Conservation (phyloP, 2,329 filamentous ascomycete species). For the Mycosphaerelloides madeirae region DNA sequence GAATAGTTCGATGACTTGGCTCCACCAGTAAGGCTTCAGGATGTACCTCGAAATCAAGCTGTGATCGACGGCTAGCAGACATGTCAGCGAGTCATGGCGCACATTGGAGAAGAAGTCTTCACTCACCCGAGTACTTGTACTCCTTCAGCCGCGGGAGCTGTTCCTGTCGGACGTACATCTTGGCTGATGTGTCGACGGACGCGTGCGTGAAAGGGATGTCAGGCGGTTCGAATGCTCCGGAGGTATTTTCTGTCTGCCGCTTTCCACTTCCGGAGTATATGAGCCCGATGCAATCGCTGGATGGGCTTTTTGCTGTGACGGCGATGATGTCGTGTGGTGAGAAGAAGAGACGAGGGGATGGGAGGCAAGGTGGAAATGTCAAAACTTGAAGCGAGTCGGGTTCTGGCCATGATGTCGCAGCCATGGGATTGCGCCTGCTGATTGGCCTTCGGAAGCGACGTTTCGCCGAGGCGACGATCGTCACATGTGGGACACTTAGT, state of each 20-base stretch:
- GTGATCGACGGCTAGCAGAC: conserved; percentile 64
- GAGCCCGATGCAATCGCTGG: no score
- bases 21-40: conserved; percentile 94
- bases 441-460: neutral
- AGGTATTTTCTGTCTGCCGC: neutral
- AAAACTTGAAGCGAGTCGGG: no score
- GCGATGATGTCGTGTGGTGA: no score
- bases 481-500: no score
- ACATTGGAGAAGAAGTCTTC: neutral
- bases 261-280: no score
- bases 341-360: no score
- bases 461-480: neutral
- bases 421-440: no score
- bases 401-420: no score
- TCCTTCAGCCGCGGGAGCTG: conserved; percentile 81
- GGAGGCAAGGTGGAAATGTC: no score
- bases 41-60: conserved; percentile 88
- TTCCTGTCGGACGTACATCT: conserved; percentile 92
- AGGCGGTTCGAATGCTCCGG: neutral
- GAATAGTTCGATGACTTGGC: conserved; percentile 89
- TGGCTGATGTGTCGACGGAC: conserved; percentile 1
- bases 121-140: conserved; percentile 71
- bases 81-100: neutral
- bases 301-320: no score
- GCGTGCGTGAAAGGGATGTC: neutral